These are phyloP conservation scores for Botryosphaeria dothidea DNA, from an alignment of 2,329 filamentous ascomycete genomes.

Conservation along the genomic window DNA sequence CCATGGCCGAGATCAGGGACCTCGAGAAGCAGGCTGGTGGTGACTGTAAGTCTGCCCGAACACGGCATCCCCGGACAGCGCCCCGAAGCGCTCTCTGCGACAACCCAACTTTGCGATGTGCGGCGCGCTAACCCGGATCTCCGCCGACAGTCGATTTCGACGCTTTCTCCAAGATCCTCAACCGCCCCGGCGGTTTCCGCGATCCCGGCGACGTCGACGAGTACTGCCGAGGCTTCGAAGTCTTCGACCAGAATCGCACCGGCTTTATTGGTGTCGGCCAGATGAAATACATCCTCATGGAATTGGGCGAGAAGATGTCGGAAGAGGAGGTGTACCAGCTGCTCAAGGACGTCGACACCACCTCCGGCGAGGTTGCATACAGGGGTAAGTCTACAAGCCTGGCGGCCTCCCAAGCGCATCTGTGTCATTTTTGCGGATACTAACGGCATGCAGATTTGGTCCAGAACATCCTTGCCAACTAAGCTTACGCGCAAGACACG, in stretches of 20 bases:
- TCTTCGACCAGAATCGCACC: constrained; percentile 99
- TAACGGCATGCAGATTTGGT: constrained; percentile 11
- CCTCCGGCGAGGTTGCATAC: constrained; percentile 96
- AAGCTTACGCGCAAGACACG: background rate
- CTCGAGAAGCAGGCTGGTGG: constrained; percentile 85
- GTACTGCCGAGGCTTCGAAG: constrained; percentile 98
- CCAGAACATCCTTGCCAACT: constrained; percentile 20
- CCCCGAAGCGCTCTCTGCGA: too few species aligned
- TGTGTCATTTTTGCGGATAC: background rate
- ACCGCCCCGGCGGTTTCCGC: constrained; percentile 96
- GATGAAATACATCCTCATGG: constrained; percentile 96
- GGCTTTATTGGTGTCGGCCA: constrained; percentile 97
- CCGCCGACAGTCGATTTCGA: constrained; percentile 83
- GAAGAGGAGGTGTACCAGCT: constrained; percentile 99
- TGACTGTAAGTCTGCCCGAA: constrained; percentile 71
- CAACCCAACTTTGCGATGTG: too few species aligned
- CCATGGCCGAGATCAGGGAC: constrained; percentile 86
- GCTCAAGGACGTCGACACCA: constrained; percentile 96
- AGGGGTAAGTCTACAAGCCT: too few species aligned
- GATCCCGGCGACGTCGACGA: constrained; percentile 97
- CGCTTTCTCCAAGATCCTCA: constrained; percentile 93
- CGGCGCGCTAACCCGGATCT: constrained; percentile 67
- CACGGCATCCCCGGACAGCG: background rate
- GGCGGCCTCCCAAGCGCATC: too few species aligned
- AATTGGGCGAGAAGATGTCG: constrained; percentile 98